Base-by-base conservation (phyloP, 2,329 filamentous ascomycete genomes). In the Cercospora citrullina region DNA sequence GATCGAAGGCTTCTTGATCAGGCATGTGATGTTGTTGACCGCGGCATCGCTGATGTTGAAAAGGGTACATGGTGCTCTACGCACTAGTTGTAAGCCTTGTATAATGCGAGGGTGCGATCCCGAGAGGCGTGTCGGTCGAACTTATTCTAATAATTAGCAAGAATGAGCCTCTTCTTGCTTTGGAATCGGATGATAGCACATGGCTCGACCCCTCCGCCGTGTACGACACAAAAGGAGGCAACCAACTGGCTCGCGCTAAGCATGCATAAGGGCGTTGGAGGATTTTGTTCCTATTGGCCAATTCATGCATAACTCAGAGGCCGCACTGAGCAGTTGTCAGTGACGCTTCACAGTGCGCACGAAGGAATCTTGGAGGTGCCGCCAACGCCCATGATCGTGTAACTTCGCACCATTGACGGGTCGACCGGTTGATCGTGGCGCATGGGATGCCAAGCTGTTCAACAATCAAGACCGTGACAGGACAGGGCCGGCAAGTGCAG, bases 291-390 rank as follows among this genome's bases (percentile, higher is more conserved):
- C 62, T 39, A 64, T 64, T 64, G 62, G 62, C 18, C 62, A 64
- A 36, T 33, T 64, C n/a, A 31, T 48, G 51, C 62, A 59, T 59
- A 58, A 31, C 7, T 59, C 16, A 59, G 62, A 64, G 62, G 62
- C 62, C 63, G 63, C 63, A 48, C 53, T 69, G 67, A 58, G 60
- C 21, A 69, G 48, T 69, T 62, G 60, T 45, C 69, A 60, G 64
- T 62, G 62, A 28, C 42, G 63, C 60, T 66, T 23, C 60, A 51
- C 58, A 64, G 18, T 60, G 53, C 58, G 60, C 65, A 62, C 63
- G 60, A 39, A 26, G 51, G 33, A 30, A 64, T 48, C 36, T 9
- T 57, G 48, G 16, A 48, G 28, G 62, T 45, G 62, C 51, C 57
- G 18, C 12, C 31, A 16, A 48, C 62, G 21, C 61, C 28, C 36